A percentile compares a stretch with the other conserved stretches of the same genome.
phyloP scores from a whole-genome alignment of 805 yeast species.

The Candida ascalaphidarum region DNA sequence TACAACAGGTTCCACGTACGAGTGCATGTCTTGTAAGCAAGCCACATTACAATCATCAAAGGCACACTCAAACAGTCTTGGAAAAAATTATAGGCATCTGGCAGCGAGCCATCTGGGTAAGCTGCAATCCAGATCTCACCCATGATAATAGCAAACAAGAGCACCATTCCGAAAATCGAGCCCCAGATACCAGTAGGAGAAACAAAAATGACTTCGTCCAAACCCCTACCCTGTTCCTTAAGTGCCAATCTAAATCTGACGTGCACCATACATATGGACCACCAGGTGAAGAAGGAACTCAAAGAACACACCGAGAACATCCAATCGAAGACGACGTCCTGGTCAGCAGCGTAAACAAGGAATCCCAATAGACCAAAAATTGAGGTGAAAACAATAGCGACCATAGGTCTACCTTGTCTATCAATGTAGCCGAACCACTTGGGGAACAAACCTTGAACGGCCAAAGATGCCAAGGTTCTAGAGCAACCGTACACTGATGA shows the following conservation, averaged over 20 bases:
- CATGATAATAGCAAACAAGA: constrained; percentile 23
- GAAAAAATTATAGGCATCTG: constrained; percentile 36
- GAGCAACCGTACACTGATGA: constrained; percentile 69
- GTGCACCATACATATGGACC: constrained; percentile 31
- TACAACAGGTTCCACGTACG: constrained; percentile 18
- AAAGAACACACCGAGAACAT: constrained; percentile 32
- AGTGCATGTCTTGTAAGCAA: constrained; percentile 29
- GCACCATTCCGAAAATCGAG: constrained; percentile 21
- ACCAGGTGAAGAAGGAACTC: constrained; percentile 34
- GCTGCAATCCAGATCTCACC: constrained; percentile 33
- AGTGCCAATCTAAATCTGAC: constrained; percentile 33
- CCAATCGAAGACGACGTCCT: constrained; percentile 30
- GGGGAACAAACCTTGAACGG: constrained; percentile 70
- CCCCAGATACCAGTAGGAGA: constrained; percentile 30
- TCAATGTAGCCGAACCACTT: constrained; percentile 29
- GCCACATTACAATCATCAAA: constrained; percentile 34
- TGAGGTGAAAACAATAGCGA: constrained; percentile 23
- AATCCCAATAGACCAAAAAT: constrained; percentile 32
- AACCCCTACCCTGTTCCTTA: constrained; percentile 20
- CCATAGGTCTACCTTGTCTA: constrained; percentile 33
- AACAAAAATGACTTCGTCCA: constrained; percentile 25
- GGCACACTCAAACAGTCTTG: constrained; percentile 36
- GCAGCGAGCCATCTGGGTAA: constrained; percentile 21
- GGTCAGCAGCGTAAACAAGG: constrained; percentile 21
- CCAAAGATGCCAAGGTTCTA: constrained; percentile 58